Percentiles rank a stretch among this genome's conserved stretches.
phyloP scores from a whole-genome alignment of 805 yeast species.

The Saccharomycopsis microspora region DNA sequence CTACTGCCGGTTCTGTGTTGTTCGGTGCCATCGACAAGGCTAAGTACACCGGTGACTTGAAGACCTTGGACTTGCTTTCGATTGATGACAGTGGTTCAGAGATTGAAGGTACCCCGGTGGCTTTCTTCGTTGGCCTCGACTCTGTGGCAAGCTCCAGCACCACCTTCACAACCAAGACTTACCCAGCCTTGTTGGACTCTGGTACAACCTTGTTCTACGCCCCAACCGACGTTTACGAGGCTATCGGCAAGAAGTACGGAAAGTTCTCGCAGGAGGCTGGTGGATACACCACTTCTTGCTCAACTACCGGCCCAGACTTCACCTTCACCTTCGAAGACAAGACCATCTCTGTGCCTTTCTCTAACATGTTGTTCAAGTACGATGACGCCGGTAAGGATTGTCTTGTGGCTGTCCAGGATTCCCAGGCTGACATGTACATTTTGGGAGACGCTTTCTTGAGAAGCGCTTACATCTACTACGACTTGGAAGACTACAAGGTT shows the following conservation, averaged over 20 bases:
- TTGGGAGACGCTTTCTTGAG: conserved; percentile 46
- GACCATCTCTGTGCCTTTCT: conserved; percentile 37
- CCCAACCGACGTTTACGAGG: conserved; percentile 24
- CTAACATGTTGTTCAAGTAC: conserved; percentile 21
- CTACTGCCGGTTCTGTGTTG: conserved; percentile 26
- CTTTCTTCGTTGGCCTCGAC: conserved; percentile 17
- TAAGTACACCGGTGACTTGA: conserved; percentile 28
- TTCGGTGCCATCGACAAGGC: conserved; percentile 35
- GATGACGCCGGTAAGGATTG: conserved; percentile 23
- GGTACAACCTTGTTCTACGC: conserved; percentile 35
- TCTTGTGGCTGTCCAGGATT: conserved; percentile 30
- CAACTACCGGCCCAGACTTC: conserved; percentile 15
- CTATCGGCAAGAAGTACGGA: conserved; percentile 18
- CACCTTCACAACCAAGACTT: conserved; percentile 14
- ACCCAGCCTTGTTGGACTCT: conserved; percentile 33
- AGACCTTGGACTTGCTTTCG: conserved; percentile 22
- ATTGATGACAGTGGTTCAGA: conserved; percentile 23
- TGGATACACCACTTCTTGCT: conserved; percentile 10
- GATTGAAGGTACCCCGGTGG: conserved; percentile 19
- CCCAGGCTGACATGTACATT: conserved; percentile 27
- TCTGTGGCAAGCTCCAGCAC: not conserved
- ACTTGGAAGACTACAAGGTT: conserved; percentile 32
- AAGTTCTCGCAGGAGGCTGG: conserved; percentile 23
- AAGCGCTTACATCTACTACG: conserved; percentile 43
- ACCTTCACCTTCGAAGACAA: conserved; percentile 25